Evolutionary conservation across 139 green algal species (phyloP).

Genomic region (Tetradesmus obliquus): DNA sequence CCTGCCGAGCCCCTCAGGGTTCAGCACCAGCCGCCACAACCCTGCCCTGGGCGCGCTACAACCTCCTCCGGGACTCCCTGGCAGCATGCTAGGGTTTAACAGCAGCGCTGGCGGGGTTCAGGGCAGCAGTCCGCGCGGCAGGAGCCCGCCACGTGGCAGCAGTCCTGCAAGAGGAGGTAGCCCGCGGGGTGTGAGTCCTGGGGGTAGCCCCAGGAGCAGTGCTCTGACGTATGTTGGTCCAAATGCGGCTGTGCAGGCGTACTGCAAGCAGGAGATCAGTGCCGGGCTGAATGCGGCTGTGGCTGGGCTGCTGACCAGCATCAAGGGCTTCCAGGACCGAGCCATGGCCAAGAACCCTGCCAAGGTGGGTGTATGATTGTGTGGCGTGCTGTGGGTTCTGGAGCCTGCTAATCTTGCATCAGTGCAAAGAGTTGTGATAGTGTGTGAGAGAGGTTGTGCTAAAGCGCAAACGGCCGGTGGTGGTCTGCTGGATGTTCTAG

Average conservation of each 20-base stretch:
- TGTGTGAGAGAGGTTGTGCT: too few species aligned
- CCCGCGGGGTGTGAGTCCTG: background rate
- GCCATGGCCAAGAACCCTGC: constrained; percentile 62
- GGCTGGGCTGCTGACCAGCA: constrained; percentile 48
- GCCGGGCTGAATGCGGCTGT: constrained; percentile 54
- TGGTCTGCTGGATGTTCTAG: background rate
- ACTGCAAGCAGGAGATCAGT: constrained; percentile 56
- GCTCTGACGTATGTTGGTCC: constrained; percentile 46
- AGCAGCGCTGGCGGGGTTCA: constrained; percentile 16
- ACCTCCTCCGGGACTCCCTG: background rate
- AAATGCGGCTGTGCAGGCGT: constrained; percentile 33
- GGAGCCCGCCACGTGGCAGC: background rate
- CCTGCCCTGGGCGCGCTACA: background rate
- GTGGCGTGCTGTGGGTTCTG: background rate
- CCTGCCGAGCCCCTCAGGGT: background rate
- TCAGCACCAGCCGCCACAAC: background rate
- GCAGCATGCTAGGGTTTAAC: background rate
- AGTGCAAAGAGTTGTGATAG: too few species aligned
- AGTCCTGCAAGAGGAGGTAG: background rate
- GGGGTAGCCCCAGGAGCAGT: background rate
- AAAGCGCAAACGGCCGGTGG: too few species aligned
- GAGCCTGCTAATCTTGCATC: too few species aligned
- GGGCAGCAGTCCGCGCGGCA: background rate
- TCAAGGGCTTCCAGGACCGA: constrained; percentile 68
- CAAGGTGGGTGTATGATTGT: constrained; percentile 52